Evolutionary conservation across 345 rosid species (phyloP).

Genomic region (Eucalyptus sp.): DNA sequence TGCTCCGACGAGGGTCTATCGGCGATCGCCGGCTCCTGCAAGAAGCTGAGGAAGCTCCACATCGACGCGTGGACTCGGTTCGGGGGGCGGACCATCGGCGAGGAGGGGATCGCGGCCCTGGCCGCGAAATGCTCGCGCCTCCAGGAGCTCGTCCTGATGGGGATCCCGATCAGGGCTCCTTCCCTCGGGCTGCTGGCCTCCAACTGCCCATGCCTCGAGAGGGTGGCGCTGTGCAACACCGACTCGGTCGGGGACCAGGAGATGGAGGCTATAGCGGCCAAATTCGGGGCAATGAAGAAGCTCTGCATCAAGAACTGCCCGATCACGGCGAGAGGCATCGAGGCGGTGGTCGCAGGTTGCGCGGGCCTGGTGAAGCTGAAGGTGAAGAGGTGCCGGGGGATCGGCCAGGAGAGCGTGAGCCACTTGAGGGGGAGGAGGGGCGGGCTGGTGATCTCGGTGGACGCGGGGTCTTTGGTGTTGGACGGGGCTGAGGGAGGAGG

Average conservation of each 20-base stretch:
- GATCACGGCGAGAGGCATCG: slow-evolving; percentile 15
- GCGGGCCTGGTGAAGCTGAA: slow-evolving; percentile 30
- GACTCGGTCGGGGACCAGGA: slow-evolving; percentile 23
- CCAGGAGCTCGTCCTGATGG: slow-evolving; percentile 33
- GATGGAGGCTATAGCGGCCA: slow-evolving; percentile 17
- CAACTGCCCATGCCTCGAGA: slow-evolving; percentile 19
- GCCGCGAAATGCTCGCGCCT: slow-evolving; percentile 4
- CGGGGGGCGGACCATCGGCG: slow-evolving; percentile 16
- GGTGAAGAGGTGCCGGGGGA: slow-evolving; percentile 33
- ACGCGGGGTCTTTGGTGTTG: slow-evolving; percentile 1
- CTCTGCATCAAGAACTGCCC: slow-evolving; percentile 45
- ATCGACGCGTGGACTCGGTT: slow-evolving; percentile 33
- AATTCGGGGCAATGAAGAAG: slow-evolving; percentile 28
- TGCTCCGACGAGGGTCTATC: slow-evolving; percentile 30
- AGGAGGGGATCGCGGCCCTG: slow-evolving; percentile 10
- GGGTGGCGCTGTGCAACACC: slow-evolving; percentile 31
- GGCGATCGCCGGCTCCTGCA: slow-evolving; percentile 20
- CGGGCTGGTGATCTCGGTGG: slow-evolving; percentile 16
- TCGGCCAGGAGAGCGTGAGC: slow-evolving; percentile 1
- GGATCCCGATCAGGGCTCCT: slow-evolving; percentile 1
- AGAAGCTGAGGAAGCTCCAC: slow-evolving; percentile 22
- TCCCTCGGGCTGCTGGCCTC: slow-evolving; percentile 18
- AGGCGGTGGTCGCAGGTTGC: slow-evolving; percentile 22
- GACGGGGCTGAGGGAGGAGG: background rate
- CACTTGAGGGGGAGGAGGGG: background rate